Percentiles rank a stretch among this genome's conserved stretches.
These are phyloP conservation scores for Skeletonema tropicum DNA, from an alignment of 108 stramenopile genomes.

Conservation along the genomic window DNA sequence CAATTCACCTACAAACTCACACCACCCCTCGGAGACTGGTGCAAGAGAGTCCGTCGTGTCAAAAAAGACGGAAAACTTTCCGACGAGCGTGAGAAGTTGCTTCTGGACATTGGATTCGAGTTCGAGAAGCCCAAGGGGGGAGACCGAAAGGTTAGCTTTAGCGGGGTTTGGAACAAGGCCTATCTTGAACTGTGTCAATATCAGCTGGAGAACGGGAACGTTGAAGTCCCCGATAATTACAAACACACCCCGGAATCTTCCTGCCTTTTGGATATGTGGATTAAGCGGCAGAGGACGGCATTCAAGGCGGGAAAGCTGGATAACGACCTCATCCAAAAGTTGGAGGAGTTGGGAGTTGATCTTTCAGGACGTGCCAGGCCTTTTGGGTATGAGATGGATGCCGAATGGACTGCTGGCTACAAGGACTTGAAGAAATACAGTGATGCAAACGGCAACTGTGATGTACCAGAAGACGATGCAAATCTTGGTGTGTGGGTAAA, in stretches of 20 bases:
- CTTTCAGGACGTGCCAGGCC: constrained; percentile 12
- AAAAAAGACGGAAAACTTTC: constrained; percentile 8
- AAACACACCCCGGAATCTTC: not conserved
- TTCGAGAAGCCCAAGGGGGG: not conserved
- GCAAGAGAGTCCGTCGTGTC: constrained; percentile 10
- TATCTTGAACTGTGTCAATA: constrained; percentile 13
- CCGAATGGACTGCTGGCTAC: not conserved
- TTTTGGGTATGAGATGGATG: constrained; percentile 23
- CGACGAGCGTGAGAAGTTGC: not conserved
- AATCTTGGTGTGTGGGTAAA: constrained; percentile 10
- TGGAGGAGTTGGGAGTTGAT: constrained; percentile 24
- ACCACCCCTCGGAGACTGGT: constrained; percentile 21
- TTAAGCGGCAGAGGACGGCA: constrained; percentile 9
- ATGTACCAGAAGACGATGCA: constrained; percentile 18
- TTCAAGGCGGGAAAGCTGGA: constrained; percentile 13
- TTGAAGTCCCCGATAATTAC: constrained; percentile 13
- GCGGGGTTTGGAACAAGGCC: constrained; percentile 9
- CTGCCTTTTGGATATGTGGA: constrained; percentile 18
- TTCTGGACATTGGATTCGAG: constrained; percentile 17
- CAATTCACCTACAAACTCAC: constrained; percentile 15
- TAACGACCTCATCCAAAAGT: constrained; percentile 14
- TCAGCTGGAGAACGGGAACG: constrained; percentile 15
- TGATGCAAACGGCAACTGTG: constrained; percentile 11
- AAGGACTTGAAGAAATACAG: constrained; percentile 17
- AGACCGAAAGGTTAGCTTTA: constrained; percentile 8